Conservation (phyloP, 495 filamentous ascomycete species). For the Daldinia bambusicola region DNA sequence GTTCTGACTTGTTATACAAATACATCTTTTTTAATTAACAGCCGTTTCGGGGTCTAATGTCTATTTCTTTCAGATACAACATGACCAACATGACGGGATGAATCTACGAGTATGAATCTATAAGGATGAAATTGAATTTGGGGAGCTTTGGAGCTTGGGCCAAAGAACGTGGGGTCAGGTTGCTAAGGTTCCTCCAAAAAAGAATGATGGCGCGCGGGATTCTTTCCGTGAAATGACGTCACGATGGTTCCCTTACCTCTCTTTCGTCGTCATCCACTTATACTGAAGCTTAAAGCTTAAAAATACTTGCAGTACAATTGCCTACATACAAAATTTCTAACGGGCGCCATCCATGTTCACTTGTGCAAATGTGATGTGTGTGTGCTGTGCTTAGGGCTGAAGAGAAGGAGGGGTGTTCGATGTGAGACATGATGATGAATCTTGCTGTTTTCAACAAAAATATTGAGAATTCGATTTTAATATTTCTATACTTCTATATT, state of each 20-base stretch:
- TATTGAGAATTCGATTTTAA: neutral
- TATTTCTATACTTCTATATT: neutral
- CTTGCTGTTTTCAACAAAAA: neutral
- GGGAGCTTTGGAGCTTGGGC: neutral
- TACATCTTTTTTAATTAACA: too few species aligned
- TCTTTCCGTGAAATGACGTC: conserved; percentile 44
- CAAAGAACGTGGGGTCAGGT: neutral
- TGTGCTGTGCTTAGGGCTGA: neutral
- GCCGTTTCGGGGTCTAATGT: too few species aligned
- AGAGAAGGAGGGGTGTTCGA: conserved; percentile 9
- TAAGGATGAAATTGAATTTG: neutral
- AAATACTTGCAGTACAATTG: neutral
- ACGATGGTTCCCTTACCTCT: conserved; percentile 31
- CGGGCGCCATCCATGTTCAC: conserved; percentile 18
- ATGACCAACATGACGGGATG: neutral
- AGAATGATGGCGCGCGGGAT: too few species aligned
- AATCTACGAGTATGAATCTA: too few species aligned
- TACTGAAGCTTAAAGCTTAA: conserved; percentile 2
- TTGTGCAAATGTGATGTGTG: conserved; percentile 38
- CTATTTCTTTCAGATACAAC: neutral
- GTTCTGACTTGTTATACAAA: neutral
- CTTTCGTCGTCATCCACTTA: conserved; percentile 31
- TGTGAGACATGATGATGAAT: conserved; percentile 7
- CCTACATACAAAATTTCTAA: neutral
- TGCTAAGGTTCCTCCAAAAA: too few species aligned